phyloP scores from a whole-genome alignment of 139 green algal species.

The Tetradesmus obliquus region DNA sequence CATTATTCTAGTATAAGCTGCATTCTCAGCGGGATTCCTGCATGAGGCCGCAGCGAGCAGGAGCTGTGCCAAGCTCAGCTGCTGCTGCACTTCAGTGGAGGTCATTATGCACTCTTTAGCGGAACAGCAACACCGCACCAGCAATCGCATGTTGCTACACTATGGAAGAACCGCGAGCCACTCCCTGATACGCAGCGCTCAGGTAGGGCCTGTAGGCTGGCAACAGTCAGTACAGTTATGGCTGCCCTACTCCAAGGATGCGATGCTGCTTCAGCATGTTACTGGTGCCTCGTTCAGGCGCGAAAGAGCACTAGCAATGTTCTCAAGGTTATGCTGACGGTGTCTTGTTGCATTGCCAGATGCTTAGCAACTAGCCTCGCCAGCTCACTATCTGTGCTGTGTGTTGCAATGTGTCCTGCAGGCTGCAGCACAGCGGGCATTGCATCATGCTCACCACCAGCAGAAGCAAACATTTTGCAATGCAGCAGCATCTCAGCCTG shows the following conservation, averaged over 20 bases:
- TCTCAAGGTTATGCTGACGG: too few relatives aligned
- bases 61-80: not conserved
- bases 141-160: not conserved
- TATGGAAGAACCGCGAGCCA: not conserved
- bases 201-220: not conserved
- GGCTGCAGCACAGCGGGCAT: not conserved
- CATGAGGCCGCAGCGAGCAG: not conserved
- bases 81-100: not conserved
- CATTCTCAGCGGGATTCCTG: not conserved
- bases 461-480: not conserved
- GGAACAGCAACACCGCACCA: not conserved
- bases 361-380: not conserved
- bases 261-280: not conserved
- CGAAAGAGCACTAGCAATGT: not conserved
- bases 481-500: not conserved
- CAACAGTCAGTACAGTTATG: too few relatives aligned
- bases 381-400: not conserved
- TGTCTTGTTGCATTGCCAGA: too few relatives aligned
- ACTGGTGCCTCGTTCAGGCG: not conserved
- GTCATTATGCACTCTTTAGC: not conserved
- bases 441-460: not conserved
- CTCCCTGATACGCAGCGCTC: not conserved
- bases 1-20: not conserved
- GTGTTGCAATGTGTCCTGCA: not conserved
- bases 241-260: not conserved